Base-by-base conservation (phyloP, 2,329 filamentous ascomycete genomes). In the Botrytis fabae region DNA sequence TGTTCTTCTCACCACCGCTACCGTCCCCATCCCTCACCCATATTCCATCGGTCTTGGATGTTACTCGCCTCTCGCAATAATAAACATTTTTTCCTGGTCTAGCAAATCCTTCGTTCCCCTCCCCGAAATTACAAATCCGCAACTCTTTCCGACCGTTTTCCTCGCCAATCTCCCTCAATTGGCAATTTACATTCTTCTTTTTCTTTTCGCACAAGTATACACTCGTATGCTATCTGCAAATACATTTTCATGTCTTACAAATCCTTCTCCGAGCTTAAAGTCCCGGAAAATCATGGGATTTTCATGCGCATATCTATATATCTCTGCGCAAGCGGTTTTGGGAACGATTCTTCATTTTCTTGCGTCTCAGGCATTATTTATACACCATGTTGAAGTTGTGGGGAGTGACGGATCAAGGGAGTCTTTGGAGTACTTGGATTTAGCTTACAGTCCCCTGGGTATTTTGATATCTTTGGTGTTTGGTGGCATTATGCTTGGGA, bases 81-180 rank as follows among this genome's bases (percentile, higher is more conserved):
- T 35, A 57, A 68, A 32, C 2, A 38, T 48, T 1, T 72, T 72
- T 22, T 68, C 70, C 42, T 60, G 48, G 35, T 72, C 70, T 25
- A 72, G 70, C 28, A 25, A 44, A 35, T 59, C 62, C 2, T 68
- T 68, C 22, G n/a, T n/a, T n/a, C 70, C 70, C 7, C 25, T 46
- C 2, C 5, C 51, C 2, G 10, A 32, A 18, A 60, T 68, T 14
- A 68, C 70, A n/a, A 75, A 73, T 44, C 51, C 60, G 2, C 73
- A 73, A 65, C 72, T 75, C 18, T 60, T 75, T 9, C 40, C 61
- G 20, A 69, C 75, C 28, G 68, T 74, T 22, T 78, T 86, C 28
- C 32, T 86, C 0, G 84, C 82, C 51, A 88, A 88, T 74, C 40
- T 81, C 0, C 85, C 85, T 1, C 86, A 88, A 74, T 70, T 85